Conservation (phyloP, 2,329 filamentous ascomycete genomes). For the Paraconiothyrium sp. region DNA sequence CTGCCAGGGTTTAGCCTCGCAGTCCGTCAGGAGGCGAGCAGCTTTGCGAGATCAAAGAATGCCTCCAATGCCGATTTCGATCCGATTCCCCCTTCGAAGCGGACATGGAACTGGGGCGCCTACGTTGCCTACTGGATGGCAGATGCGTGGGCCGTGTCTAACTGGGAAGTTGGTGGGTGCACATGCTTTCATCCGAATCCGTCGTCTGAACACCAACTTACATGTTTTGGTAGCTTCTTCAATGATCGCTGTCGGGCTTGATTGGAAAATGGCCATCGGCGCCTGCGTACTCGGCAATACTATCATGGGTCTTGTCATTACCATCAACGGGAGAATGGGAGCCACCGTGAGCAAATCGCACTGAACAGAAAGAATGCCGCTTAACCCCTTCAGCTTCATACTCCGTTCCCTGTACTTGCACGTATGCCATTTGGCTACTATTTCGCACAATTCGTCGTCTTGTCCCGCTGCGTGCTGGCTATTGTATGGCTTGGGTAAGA, state of each 20-base stretch:
- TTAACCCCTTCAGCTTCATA: constrained; percentile 31
- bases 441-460: constrained; percentile 39
- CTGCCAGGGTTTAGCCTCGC: constrained; percentile 40
- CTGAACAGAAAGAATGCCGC: not conserved
- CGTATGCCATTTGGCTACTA: constrained; percentile 39
- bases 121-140: constrained; percentile 53
- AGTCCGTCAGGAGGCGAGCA: constrained; percentile 47
- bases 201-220: not conserved
- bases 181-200: not conserved
- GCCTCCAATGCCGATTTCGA: constrained; percentile 52
- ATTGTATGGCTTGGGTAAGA: constrained; percentile 48
- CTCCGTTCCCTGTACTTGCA: constrained; percentile 35
- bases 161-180: constrained; percentile 48
- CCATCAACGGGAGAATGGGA: constrained; percentile 38
- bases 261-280: constrained; percentile 44
- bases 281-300: constrained; percentile 45
- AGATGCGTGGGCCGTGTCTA: constrained; percentile 52
- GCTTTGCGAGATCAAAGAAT: constrained; percentile 43
- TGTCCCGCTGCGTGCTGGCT: constrained; percentile 46
- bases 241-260: constrained; percentile 38
- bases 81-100: constrained; percentile 50
- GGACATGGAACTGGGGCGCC: constrained; percentile 47
- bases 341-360: constrained; percentile 27
- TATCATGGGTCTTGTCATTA: constrained; percentile 40
- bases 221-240: constrained; percentile 30